Evolutionary conservation across 2,329 filamentous ascomycete species (phyloP).

Genomic region (Pyrenophora seminiperda): DNA sequence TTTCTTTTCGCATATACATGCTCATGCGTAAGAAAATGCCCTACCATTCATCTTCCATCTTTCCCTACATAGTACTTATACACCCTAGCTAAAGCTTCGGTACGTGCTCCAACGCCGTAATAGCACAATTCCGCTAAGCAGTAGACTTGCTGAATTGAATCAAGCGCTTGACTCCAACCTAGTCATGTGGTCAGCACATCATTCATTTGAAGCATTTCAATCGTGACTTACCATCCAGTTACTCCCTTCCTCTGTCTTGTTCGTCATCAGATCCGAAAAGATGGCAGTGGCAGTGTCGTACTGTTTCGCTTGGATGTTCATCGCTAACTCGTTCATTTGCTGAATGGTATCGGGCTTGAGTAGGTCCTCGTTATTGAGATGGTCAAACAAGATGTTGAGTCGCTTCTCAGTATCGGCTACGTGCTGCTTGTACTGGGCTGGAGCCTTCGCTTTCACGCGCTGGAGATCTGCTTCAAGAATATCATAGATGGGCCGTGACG

Average conservation of each 20-base stretch:
- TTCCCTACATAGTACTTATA: constrained; percentile 2
- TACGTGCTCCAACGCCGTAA: background rate
- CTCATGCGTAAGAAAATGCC: background rate
- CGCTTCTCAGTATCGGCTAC: constrained; percentile 95
- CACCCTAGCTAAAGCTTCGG: background rate
- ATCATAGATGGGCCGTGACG: constrained; percentile 78
- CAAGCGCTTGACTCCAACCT: constrained; percentile 48
- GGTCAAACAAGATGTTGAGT: constrained; percentile 91
- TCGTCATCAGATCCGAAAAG: constrained; percentile 55
- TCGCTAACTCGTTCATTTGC: constrained; percentile 63
- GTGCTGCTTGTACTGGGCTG: constrained; percentile 82
- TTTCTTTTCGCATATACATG: constrained; percentile 1
- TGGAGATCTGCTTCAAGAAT: constrained; percentile 84
- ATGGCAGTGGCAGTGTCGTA: constrained; percentile 53
- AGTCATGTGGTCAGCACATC: constrained; percentile 10
- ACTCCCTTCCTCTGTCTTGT: constrained; percentile 56
- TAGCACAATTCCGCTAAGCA: constrained; percentile 2
- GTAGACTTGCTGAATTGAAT: constrained; percentile 48
- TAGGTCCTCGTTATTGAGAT: constrained; percentile 93
- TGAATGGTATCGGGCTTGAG: constrained; percentile 78
- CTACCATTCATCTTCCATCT: background rate
- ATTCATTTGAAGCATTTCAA: background rate
- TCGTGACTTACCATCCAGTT: constrained; percentile 57
- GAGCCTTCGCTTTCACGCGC: constrained; percentile 83
- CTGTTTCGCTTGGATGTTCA: constrained; percentile 48